Evolutionary conservation across 441 rosid genomes (phyloP), one percentile per base, ranked within the genome.

Genomic region (Corymbia calophylla): DNA sequence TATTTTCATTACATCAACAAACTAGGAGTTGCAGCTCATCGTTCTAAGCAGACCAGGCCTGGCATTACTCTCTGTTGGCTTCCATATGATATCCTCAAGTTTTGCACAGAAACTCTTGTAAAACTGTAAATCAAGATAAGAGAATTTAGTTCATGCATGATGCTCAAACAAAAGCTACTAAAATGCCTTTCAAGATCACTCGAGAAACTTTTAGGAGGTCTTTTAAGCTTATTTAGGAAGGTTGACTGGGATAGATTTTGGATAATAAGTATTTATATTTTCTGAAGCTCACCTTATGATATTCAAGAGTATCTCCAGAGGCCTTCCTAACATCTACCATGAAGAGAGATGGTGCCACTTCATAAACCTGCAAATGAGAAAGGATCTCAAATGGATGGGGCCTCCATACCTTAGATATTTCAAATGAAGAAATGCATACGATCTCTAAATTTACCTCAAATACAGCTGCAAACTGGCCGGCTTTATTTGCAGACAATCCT

Each of bases 281-380:
- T 17, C 55, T 62, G 49, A 77, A 53, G 77, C 91, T 87, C 87
- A 98, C 99, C 99, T 96, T 96, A 92, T 95, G 98, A 91, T 98
- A 98, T 91, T 97, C 98, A 87, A 95, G 96, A 91, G 98, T 94
- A 88, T 98, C 99, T 87, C 99, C 99, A 70, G 98, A 94, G 53
- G 99, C 99, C 92, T 98, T 98, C 88, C 98, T 93, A 51, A 94
- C 95, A 89, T 98, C 99, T 87, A 94, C 95, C 99, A 97, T 96
- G 96, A 96, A 97, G 90, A 98, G 97, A 9, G 97, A 94, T 21
- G 98, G 98, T 39, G 98, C 99, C 89, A 98, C 99, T 95, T 98
- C 98, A 90, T 90, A 98, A 87, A 96, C 94, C 99, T 98, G 87
- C 29, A 56, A 39, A 77, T 53, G 58, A 88, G 48, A 44, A 29